Evolutionary conservation across 768 basidiomycete genomes (phyloP), one percentile per base, ranked within the genome.

Genomic region (Lentinula guzmanii): DNA sequence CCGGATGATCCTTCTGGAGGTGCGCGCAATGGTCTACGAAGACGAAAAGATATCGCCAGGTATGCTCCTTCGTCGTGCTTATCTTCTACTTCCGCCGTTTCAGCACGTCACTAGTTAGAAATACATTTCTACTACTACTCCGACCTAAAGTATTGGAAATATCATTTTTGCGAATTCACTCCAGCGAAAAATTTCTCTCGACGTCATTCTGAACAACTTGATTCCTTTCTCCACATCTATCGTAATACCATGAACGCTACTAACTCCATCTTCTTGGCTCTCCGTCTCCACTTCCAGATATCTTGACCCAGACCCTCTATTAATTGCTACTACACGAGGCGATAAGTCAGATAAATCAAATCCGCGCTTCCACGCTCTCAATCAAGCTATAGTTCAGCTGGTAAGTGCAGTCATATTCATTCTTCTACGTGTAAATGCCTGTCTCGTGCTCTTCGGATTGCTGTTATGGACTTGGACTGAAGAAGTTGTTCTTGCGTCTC

Each of bases 351-450:
- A 79, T 52, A 74, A 74, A 13, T 69, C 78, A 7, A 89, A 93
- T 68, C 89, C 90, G 9, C 87, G 88, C 64, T 98, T 97, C 71
- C 95, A 98, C 70, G 85, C 92, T 9, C 81, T 98, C 28, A 99
- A 98, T 72, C 86, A 89, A 73, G 97, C 97, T 1, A 90, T 99
- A 62, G 97, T 97, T 1, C 91, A 95, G 68, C 78, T 99, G 67
- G 97, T 96, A 72, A 65, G 88, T 73, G 13, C n/a, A 34, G 18
- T 18, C 18, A 15, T 35, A 18, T 34, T n/a, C 15, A 34, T 52
- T 24, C 35, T 21, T 43, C 34, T 28, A 39, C 13, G 5, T 28
- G 37, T 18, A 10, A 37, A n/a, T 56, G 11, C 10, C 9, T 24
- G 16, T 48, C 46, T 8, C 46, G 46, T 48, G 46, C 31, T 34